Percentiles rank a stretch among this genome's conserved stretches.
phyloP scores from a whole-genome alignment of 2,329 filamentous ascomycete species.

The Diaporthe helianthi region DNA sequence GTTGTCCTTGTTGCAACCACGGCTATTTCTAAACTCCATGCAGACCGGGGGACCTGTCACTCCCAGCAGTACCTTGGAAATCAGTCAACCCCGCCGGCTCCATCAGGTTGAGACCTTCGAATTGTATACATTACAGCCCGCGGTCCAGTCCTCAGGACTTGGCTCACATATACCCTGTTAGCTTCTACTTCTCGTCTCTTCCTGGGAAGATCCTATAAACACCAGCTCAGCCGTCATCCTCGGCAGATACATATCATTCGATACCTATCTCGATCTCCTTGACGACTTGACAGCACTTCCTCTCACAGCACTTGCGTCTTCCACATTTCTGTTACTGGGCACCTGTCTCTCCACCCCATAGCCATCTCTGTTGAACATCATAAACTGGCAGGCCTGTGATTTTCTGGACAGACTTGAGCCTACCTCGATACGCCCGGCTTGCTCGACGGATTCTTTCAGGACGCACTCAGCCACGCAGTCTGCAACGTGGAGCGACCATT shows the following conservation, averaged over 20 bases:
- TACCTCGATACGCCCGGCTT: not conserved
- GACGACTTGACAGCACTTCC: not conserved
- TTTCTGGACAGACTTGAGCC: not conserved
- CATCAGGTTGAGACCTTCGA: conserved; percentile 45
- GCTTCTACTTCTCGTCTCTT: conserved; percentile 22
- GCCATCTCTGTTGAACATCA: conserved; percentile 3
- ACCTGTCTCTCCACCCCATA: not conserved
- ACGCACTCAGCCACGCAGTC: not conserved
- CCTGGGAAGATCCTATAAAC: conserved; percentile 24
- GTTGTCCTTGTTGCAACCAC: conserved; percentile 49
- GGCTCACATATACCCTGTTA: not conserved
- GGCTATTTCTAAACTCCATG: conserved; percentile 50
- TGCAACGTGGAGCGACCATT: not conserved
- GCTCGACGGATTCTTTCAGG: conserved; percentile 10
- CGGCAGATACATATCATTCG: not conserved
- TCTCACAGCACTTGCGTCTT: conserved; percentile 20
- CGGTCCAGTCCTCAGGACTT: conserved; percentile 24
- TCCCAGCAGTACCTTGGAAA: conserved; percentile 47
- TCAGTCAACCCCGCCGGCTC: conserved; percentile 50
- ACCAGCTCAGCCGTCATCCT: conserved; percentile 18
- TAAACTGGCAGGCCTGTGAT: conserved; percentile 7
- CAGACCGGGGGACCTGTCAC: conserved; percentile 49
- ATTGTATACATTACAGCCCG: conserved; percentile 33
- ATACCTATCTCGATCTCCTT: not conserved
- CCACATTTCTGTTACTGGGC: conserved; percentile 7